Evolutionary conservation across 192 early-diverging fungal species (phyloP).

Genomic region (Entomortierella lignicola): DNA sequence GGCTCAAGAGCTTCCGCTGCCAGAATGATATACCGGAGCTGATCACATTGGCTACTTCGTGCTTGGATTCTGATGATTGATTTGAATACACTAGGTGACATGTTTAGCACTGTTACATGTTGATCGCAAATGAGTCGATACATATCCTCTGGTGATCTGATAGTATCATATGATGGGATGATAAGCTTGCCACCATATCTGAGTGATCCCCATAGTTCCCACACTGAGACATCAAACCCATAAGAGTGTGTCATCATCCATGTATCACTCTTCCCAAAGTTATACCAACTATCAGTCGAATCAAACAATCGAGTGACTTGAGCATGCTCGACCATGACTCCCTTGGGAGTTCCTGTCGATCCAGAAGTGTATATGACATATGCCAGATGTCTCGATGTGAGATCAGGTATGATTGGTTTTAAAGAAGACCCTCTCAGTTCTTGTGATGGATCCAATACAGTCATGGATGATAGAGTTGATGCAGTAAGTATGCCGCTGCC

Average conservation of each 20-base stretch:
- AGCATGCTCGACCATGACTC: neutral
- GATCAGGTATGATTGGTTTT: neutral
- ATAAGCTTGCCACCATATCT: too few relatives aligned
- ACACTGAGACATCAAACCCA: too few relatives aligned
- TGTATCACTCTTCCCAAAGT: neutral
- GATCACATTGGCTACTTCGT: neutral
- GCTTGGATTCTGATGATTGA: neutral
- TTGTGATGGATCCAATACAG: neutral
- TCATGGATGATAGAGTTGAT: neutral
- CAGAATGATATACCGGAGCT: neutral
- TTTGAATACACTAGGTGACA: neutral
- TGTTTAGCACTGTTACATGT: neutral
- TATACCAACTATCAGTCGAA: neutral
- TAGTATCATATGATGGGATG: too few relatives aligned
- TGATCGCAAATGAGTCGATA: too few relatives aligned
- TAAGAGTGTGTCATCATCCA: neutral
- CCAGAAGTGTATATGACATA: conserved; percentile 44
- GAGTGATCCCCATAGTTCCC: too few relatives aligned
- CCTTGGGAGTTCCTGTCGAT: neutral
- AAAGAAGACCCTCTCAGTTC: neutral
- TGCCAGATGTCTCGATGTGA: conserved; percentile 9
- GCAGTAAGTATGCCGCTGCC: neutral
- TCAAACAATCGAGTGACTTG: neutral
- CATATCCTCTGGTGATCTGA: too few relatives aligned
- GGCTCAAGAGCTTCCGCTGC: neutral